Evolutionary conservation across 129 eudicot genomes (phyloP), one percentile per base, ranked within the genome.

Genomic region (Flaveria trinervia): DNA sequence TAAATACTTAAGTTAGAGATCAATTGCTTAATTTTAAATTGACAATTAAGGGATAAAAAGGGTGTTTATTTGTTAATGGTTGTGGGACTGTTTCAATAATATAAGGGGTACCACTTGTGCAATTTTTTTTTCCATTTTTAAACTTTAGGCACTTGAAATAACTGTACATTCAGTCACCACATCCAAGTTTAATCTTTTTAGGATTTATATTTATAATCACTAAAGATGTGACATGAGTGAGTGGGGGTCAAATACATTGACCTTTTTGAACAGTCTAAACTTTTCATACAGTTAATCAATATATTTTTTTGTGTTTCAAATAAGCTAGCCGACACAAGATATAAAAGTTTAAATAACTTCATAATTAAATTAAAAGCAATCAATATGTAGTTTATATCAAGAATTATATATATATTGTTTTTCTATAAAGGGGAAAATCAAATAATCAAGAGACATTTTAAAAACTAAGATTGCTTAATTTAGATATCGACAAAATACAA

Each of bases 141-240:
- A 17, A 54, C 44, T 33, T 64, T 64, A 64, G 9, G 13, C 22
- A 15, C 69, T 28, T 28, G 30, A 28, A 30, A 64, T 1, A 64
- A 64, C 18, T 64, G 69, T 30, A 28, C 69, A 44, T 51, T 50
- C 39, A 16, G 23, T 30, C 64, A 50, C 64, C 52, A 28, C 48
- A 16, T 71, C 46, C 57, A 71, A 17, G 75, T 33, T 71, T 71
- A 71, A 71, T 51, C 64, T 71, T 50, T 50, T 51, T 48, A 48
- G 6, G 41, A 7, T 46, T 70, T 71, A 7, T 15, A 7, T 46
- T 70, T 71, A 7, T 15, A 71, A 54, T 16, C 75, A 50, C 75
- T 26, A 50, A 49, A 70, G 75, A 50, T 71, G 75, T 71, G 75
- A 71, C 64, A 71, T 54, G 23, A 71, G 75, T 54, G 44, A 71